These are phyloP conservation scores for Euphorbia tirucalli DNA, from an alignment of 345 rosid species.

Conservation along the genomic window DNA sequence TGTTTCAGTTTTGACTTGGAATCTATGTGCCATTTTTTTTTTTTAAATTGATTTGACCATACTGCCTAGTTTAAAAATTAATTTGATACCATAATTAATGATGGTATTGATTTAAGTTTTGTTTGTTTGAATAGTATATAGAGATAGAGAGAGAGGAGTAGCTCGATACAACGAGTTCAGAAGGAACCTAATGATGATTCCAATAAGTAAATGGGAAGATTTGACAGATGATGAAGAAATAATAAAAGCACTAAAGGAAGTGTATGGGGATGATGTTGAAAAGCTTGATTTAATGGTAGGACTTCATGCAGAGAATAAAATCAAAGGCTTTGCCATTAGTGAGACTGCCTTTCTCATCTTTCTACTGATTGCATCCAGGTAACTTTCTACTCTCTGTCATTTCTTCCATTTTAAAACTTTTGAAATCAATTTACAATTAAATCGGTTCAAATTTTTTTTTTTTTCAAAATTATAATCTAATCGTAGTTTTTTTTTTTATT, in stretches of 20 bases:
- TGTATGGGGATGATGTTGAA: constrained; percentile 66
- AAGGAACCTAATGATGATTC: constrained; percentile 63
- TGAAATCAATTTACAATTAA: too few species aligned
- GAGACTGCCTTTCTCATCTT: constrained; percentile 80
- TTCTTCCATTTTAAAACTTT: too few species aligned
- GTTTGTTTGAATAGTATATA: constrained; percentile 42
- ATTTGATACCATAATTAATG: too few species aligned
- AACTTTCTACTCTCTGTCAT: neutral
- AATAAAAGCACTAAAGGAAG: constrained; percentile 45
- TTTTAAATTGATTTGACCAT: too few species aligned
- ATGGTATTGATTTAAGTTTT: too few species aligned
- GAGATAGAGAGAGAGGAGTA: constrained; percentile 68
- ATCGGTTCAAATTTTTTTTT: too few species aligned
- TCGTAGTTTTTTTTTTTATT: too few species aligned
- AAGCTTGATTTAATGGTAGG: constrained; percentile 68
- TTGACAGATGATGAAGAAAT: constrained; percentile 63
- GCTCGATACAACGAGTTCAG: constrained; percentile 69
- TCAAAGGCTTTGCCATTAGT: constrained; percentile 76
- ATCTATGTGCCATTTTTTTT: too few species aligned
- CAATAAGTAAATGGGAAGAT: constrained; percentile 69
- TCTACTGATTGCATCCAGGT: constrained; percentile 70
- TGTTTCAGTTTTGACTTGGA: too few species aligned
- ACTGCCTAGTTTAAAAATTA: too few species aligned
- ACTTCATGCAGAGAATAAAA: constrained; percentile 65
- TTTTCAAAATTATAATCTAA: too few species aligned